These are phyloP conservation scores for Elaeis oleifera DNA, from an alignment of 202 grass and related monocot species.

Conservation along the genomic window DNA sequence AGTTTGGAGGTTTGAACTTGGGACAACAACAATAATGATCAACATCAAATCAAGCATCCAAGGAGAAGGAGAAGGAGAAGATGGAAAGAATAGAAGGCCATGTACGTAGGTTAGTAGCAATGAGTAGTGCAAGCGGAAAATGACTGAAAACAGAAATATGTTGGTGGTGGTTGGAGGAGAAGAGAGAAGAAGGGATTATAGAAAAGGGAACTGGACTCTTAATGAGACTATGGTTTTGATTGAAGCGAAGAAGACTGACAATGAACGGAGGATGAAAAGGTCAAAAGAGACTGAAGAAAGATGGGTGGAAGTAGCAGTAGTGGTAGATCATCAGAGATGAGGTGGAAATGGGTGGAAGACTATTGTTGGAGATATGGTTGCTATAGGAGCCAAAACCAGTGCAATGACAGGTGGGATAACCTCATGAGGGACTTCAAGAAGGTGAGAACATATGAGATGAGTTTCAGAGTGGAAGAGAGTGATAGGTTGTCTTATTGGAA, in stretches of 20 bases:
- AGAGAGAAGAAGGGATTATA: conserved; percentile 17
- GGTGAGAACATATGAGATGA: conserved; percentile 21
- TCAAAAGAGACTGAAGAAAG: neutral
- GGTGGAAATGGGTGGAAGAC: conserved; percentile 28
- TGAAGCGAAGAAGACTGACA: conserved; percentile 21
- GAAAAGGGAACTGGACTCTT: conserved; percentile 22
- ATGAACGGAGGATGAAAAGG: conserved; percentile 15
- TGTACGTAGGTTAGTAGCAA: too few species aligned
- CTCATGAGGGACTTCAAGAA: conserved; percentile 30
- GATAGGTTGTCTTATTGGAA: conserved; percentile 13
- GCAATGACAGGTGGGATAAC: conserved; percentile 29
- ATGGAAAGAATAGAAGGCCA: neutral
- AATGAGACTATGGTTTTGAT: conserved; percentile 25
- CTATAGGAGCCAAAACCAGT: conserved; percentile 26
- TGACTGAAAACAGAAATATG: neutral
- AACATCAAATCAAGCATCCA: conserved; percentile 3
- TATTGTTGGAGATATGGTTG: conserved; percentile 23
- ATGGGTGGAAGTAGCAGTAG: too few species aligned
- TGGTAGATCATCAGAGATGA: conserved; percentile 11
- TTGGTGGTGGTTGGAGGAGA: neutral
- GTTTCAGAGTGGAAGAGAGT: neutral
- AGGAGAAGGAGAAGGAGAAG: too few species aligned
- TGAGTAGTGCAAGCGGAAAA: too few species aligned
- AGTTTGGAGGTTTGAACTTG: conserved; percentile 3
- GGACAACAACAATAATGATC: neutral